Conservation (phyloP, 306 rosid genomes). For the Quercus ilex region DNA sequence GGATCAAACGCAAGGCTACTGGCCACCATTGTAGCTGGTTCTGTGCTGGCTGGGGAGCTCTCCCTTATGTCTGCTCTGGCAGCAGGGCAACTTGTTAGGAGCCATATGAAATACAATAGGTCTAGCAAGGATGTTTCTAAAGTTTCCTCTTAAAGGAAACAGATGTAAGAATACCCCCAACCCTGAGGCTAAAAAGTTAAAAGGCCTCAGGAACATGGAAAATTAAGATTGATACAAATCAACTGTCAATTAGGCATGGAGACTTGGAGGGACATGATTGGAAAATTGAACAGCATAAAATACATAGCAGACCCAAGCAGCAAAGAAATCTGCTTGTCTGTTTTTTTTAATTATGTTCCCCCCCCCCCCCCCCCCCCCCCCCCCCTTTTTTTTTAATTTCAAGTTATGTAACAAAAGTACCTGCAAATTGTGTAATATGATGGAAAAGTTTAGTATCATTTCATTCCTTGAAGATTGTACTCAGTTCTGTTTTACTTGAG, state of each 20-base stretch:
- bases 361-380: no score
- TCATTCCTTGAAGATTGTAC: not conserved
- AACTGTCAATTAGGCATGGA: slow-evolving; percentile 2
- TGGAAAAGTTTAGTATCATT: slow-evolving; percentile 6
- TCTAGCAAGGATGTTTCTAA: slow-evolving; percentile 58
- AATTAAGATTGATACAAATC: not conserved
- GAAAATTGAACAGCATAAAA: slow-evolving; percentile 8
- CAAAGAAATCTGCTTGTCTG: slow-evolving; percentile 14
- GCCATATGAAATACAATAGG: slow-evolving; percentile 97
- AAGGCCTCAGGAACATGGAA: not conserved
- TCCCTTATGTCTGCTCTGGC: slow-evolving; percentile 93
- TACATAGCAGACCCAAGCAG: not conserved
- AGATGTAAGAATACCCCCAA: not conserved
- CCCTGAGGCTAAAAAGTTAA: not conserved
- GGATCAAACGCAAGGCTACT: slow-evolving; percentile 72
- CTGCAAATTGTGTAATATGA: slow-evolving; percentile 17
- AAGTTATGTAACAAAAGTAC: slow-evolving; percentile 20
- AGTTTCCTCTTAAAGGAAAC: slow-evolving; percentile 32
- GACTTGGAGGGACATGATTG: not conserved
- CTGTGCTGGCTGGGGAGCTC: slow-evolving; percentile 92
- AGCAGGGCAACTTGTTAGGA: slow-evolving; percentile 83
- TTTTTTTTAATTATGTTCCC: not conserved
- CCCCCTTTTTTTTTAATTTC: not conserved
- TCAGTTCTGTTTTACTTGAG: not conserved
- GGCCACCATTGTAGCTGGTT: slow-evolving; percentile 75